Evolutionary conservation across 768 basidiomycete genomes (phyloP).

Genomic region (Tricholoma flavovirens): DNA sequence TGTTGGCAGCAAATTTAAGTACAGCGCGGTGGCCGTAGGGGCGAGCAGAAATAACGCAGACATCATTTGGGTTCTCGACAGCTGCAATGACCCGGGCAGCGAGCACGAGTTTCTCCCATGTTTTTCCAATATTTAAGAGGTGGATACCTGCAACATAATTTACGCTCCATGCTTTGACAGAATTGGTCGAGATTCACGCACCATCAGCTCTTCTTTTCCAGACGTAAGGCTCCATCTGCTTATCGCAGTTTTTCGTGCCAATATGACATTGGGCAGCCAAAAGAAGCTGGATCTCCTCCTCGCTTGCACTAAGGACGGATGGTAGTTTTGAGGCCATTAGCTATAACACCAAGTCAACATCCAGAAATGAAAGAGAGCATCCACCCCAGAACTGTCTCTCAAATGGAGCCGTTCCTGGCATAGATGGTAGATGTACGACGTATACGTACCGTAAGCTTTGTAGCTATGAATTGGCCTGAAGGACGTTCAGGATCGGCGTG

Average conservation of each 20-base stretch:
- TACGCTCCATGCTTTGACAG: slow-evolving; percentile 2
- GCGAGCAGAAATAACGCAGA: slow-evolving; percentile 97
- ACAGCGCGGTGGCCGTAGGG: slow-evolving; percentile 99
- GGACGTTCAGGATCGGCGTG: slow-evolving; percentile 42
- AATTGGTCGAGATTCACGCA: slow-evolving; percentile 33
- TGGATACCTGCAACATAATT: slow-evolving; percentile 68
- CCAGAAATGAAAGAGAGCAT: slow-evolving; percentile 29
- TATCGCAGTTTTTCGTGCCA: slow-evolving; percentile 99
- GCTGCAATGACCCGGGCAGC: slow-evolving; percentile 97
- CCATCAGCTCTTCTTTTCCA: slow-evolving; percentile 96
- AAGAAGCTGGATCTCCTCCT: slow-evolving; percentile 95
- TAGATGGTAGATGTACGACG: slow-evolving; percentile 11
- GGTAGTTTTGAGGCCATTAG: slow-evolving; percentile 86
- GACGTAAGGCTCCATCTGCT: slow-evolving; percentile 98
- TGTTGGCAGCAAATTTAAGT: slow-evolving; percentile 97
- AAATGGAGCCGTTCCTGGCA: slow-evolving; percentile 28
- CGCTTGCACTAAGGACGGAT: slow-evolving; percentile 86
- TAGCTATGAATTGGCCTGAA: slow-evolving; percentile 36
- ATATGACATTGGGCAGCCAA: slow-evolving; percentile 95
- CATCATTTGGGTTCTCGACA: slow-evolving; percentile 96
- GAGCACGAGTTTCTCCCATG: slow-evolving; percentile 98
- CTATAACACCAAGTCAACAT: slow-evolving; percentile 32
- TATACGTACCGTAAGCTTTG: slow-evolving; percentile 41
- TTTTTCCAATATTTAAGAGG: slow-evolving; percentile 98
- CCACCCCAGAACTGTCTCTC: slow-evolving; percentile 33